These are phyloP conservation scores for Leptographium wingfieldii DNA, from an alignment of 2,329 filamentous ascomycete species.

Conservation along the genomic window DNA sequence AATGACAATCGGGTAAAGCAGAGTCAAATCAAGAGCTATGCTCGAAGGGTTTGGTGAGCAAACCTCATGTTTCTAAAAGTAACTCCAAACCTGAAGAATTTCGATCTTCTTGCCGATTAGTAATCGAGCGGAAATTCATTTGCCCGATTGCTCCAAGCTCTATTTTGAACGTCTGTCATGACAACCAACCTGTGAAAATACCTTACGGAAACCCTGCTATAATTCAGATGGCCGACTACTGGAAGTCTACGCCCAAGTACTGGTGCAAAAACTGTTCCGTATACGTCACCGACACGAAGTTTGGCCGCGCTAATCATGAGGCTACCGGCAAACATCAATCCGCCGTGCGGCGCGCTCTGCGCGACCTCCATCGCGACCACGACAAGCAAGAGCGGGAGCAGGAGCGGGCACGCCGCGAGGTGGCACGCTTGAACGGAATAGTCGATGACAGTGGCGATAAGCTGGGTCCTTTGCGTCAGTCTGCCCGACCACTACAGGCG, in stretches of 20 bases:
- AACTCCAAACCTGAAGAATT: no score
- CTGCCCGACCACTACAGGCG: neutral
- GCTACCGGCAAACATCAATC: constrained; percentile 74
- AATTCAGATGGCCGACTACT: constrained; percentile 80
- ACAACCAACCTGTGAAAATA: no score
- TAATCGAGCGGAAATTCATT: no score
- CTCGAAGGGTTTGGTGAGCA: no score
- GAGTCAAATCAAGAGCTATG: no score
- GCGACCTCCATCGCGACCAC: constrained; percentile 75
- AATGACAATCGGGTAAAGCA: no score
- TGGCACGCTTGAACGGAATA: constrained; percentile 73
- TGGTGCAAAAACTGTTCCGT: constrained; percentile 96
- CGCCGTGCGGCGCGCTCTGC: constrained; percentile 76
- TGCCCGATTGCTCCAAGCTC: no score
- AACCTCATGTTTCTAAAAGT: no score
- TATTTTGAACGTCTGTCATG: no score
- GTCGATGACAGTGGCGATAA: constrained; percentile 29
- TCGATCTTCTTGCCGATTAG: no score
- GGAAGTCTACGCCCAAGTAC: constrained; percentile 95
- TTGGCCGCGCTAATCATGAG: constrained; percentile 84
- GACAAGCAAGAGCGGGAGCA: constrained; percentile 72
- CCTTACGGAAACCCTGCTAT: neutral
- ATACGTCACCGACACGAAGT: constrained; percentile 83
- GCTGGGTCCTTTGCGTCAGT: neutral
- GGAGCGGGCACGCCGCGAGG: constrained; percentile 69